Evolutionary conservation across 78 protist genomes (phyloP), one percentile per base, ranked within the genome.

Genomic region (Dictyostelium capitatum): DNA sequence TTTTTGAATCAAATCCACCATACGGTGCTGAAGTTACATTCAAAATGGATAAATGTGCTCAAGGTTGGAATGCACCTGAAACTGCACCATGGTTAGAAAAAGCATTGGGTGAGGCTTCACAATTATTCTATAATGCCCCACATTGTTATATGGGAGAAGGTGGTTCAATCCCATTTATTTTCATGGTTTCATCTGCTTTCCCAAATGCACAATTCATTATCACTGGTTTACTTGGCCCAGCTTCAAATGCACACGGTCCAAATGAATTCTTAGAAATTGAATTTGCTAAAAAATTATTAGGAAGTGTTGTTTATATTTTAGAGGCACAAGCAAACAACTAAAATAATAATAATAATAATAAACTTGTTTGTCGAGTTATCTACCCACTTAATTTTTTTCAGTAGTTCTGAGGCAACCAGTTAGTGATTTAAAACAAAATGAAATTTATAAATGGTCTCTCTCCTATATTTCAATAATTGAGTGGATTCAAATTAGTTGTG

Each of bases 221-320:
- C 56, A 95, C 98, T 12, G 98, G 98, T 62, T 89, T 96, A n/a
- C 46, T 97, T n/a, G 98, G 97, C 41, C 98, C 97, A 80, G 85
- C 41, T 59, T 62, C 83, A 32, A 81, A 81, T 77, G 95, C 95
- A 59, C 62, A 48, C 28, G 97, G 97, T 28, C 97, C 97, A 70
- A 95, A 97, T 59, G 98, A 97, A 85, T 95, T 81, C 87, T 62
- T 96, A n/a, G 83, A 97, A 82, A 70, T 97, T 70, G 84, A 47
- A 30, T 97, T 57, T 54, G 82, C 92, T 17, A 96, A 96, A 90
- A 75, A 79, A 64, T 30, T 97, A 46, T 91, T 54, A 67, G 2
- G 57, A 57, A 62, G 92, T 37, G 79, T 96, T 11, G 69, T 95
- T 43, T 79, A 48, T 69, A 7, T 97, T 46, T 41, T 97, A 48